Conservation (phyloP, 257 asterid genomes). For the Mitragyna speciosa region DNA sequence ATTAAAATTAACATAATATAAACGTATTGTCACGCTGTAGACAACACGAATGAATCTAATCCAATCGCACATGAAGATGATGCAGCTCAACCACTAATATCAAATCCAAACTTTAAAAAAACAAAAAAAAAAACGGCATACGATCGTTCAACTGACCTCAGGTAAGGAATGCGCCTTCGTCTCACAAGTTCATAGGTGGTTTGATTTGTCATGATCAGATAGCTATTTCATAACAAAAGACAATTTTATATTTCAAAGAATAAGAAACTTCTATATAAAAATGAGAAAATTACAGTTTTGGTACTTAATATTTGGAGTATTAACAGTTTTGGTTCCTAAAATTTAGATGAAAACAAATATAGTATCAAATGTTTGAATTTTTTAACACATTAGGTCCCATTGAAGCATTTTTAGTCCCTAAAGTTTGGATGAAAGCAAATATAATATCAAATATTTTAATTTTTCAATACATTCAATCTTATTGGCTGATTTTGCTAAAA, state of each 20-base stretch:
- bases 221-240: slow-evolving; percentile 52
- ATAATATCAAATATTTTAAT: too few species aligned
- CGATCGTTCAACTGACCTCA: slow-evolving; percentile 57
- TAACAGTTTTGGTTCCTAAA: too few species aligned
- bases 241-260: slow-evolving; percentile 5
- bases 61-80: background rate
- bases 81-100: background rate
- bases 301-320: too few species aligned
- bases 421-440: too few species aligned
- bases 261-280: background rate
- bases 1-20: background rate
- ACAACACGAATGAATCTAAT: background rate
- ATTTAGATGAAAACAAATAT: too few species aligned
- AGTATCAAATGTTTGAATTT: too few species aligned
- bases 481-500: too few species aligned
- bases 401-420: too few species aligned
- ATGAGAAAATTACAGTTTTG: too few species aligned
- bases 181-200: slow-evolving; percentile 95
- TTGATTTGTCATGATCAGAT: slow-evolving; percentile 86
- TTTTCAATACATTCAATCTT: too few species aligned
- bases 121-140: too few species aligned
- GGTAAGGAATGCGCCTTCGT: slow-evolving; percentile 73
- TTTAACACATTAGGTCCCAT: too few species aligned
- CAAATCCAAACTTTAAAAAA: background rate
- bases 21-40: background rate